phyloP scores from a whole-genome alignment of 2,329 filamentous ascomycete genomes.

The Pseudopyrenochaeta lycopersici region DNA sequence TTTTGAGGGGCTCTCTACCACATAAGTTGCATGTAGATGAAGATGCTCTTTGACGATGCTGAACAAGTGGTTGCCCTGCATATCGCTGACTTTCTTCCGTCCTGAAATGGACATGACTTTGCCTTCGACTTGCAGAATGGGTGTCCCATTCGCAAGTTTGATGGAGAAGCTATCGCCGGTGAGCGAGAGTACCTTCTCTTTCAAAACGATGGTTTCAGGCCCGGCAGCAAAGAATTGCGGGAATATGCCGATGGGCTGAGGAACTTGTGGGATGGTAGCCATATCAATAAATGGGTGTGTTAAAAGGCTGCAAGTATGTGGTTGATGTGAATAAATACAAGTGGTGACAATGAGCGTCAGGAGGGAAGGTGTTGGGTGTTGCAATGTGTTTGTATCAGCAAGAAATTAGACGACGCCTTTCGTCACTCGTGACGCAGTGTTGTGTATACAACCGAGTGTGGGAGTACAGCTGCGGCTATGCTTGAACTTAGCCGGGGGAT shows the following conservation, averaged over 20 bases:
- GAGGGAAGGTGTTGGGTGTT: too few relatives aligned
- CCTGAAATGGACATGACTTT: slow-evolving; percentile 61
- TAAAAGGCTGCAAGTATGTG: too few relatives aligned
- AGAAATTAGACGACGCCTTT: too few relatives aligned
- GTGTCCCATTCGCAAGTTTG: slow-evolving; percentile 62
- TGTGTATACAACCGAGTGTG: background rate
- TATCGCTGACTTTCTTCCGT: slow-evolving; percentile 66
- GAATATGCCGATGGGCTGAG: slow-evolving; percentile 40
- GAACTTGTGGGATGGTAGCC: slow-evolving; percentile 18
- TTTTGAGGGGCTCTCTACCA: slow-evolving; percentile 56
- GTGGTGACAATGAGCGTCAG: too few relatives aligned
- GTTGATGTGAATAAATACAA: too few relatives aligned
- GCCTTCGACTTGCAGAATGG: slow-evolving; percentile 66
- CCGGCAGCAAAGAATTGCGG: slow-evolving; percentile 34
- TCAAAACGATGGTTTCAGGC: slow-evolving; percentile 62
- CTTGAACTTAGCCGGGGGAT: background rate
- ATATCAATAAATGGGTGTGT: slow-evolving; percentile 13
- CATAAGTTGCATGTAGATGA: slow-evolving; percentile 63
- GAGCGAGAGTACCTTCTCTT: slow-evolving; percentile 69
- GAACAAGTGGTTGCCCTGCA: slow-evolving; percentile 64
- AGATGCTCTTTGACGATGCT: slow-evolving; percentile 64
- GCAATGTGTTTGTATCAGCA: too few relatives aligned
- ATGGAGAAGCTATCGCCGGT: slow-evolving; percentile 72
- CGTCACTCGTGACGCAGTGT: too few relatives aligned
- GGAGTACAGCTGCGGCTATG: background rate